phyloP scores from a whole-genome alignment of 2,329 filamentous ascomycete genomes.

The Dactylellina leptospora region DNA sequence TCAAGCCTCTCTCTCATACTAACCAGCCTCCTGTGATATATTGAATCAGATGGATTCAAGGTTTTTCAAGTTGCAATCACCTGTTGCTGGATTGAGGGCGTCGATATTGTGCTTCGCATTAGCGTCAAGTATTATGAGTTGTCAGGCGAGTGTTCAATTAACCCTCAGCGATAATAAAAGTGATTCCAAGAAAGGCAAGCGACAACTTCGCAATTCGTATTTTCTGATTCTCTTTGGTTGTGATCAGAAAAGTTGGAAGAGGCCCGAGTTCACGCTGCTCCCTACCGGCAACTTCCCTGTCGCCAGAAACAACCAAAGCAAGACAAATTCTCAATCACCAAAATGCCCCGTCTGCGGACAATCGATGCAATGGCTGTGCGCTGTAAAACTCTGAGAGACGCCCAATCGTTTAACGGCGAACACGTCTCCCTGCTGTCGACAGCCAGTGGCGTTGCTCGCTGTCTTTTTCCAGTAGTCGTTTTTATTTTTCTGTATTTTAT shows the following conservation, averaged over 20 bases:
- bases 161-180: slow-evolving; percentile 7
- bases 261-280: slow-evolving; percentile 8
- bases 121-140: slow-evolving; percentile 51
- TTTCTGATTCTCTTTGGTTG: not conserved
- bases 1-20: too few species aligned
- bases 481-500: not conserved
- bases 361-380: slow-evolving; percentile 8
- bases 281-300: not conserved
- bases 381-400: slow-evolving; percentile 14
- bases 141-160: slow-evolving; percentile 28
- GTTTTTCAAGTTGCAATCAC: slow-evolving; percentile 2
- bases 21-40: too few species aligned
- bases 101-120: slow-evolving; percentile 45
- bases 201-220: slow-evolving; percentile 28
- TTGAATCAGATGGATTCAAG: too few species aligned
- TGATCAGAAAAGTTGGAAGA: not conserved
- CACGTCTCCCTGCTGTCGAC: slow-evolving; percentile 46
- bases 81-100: slow-evolving; percentile 1
- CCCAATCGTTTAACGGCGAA: slow-evolving; percentile 43
- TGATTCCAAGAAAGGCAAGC: slow-evolving; percentile 26
- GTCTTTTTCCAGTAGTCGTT: not conserved
- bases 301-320: slow-evolving; percentile 15
- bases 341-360: not conserved
- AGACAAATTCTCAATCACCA: slow-evolving; percentile 26
- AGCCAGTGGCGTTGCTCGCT: slow-evolving; percentile 22